phyloP scores from a whole-genome alignment of 768 basidiomycete genomes.

The Tricholoma furcatifolium region DNA sequence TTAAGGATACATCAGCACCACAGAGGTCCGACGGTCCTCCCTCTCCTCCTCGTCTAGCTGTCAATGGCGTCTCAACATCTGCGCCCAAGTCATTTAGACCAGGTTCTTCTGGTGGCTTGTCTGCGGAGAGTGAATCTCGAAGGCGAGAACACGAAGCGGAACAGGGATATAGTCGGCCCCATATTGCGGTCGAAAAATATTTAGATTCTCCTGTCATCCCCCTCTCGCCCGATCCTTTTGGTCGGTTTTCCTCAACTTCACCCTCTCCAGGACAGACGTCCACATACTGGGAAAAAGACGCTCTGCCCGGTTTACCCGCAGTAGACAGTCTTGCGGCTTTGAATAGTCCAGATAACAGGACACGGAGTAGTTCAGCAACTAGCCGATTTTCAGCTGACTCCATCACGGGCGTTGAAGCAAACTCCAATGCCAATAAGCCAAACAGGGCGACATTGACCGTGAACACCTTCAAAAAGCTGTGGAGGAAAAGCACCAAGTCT shows the following conservation, averaged over 20 bases:
- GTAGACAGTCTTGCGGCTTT: conserved; percentile 8
- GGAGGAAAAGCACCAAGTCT: conserved; percentile 69
- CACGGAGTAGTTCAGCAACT: conserved; percentile 28
- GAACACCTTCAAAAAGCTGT: conserved; percentile 71
- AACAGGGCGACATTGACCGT: conserved; percentile 61
- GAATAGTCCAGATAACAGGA: conserved; percentile 16
- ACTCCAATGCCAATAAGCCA: conserved; percentile 21
- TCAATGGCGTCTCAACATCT: conserved; percentile 68
- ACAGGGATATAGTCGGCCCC: conserved; percentile 43
- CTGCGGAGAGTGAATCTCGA: conserved; percentile 46
- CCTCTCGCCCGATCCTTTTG: conserved; percentile 83
- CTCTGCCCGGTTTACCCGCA: conserved; percentile 10
- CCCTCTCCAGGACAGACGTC: conserved; percentile 27
- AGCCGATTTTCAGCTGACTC: conserved; percentile 84
- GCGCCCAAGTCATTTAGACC: conserved; percentile 48
- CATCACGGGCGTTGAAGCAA: conserved; percentile 35
- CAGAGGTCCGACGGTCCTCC: conserved; percentile 32
- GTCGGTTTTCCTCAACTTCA: conserved; percentile 59
- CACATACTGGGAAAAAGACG: conserved; percentile 43
- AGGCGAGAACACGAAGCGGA: conserved; percentile 54
- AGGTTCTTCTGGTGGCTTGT: conserved; percentile 25
- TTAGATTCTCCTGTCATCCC: conserved; percentile 64
- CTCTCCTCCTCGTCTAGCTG: conserved; percentile 60
- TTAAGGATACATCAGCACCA: conserved; percentile 25
- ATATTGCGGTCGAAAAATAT: conserved; percentile 21